Conservation (phyloP, 192 early-diverging fungal species). For the Coemansia sp. region DNA sequence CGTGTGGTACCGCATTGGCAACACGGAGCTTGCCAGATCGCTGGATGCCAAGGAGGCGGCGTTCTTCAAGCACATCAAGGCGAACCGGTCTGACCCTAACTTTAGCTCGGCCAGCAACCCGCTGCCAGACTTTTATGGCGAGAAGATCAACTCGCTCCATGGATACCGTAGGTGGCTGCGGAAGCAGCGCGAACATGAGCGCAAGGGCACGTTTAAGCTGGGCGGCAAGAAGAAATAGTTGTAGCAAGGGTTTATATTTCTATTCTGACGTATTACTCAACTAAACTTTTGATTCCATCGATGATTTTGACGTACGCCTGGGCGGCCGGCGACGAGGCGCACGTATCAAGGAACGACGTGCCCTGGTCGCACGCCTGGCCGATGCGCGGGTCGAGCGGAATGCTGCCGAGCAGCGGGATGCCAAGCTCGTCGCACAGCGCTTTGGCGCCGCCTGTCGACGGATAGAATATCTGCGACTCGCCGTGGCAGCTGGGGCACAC, state of each 20-base stretch:
- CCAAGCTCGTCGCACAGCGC: conserved; percentile 63
- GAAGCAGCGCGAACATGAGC: conserved; percentile 78
- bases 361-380: conserved; percentile 86
- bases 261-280: conserved; percentile 1
- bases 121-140: conserved; percentile 89
- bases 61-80: conserved; percentile 62
- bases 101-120: conserved; percentile 69
- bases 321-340: conserved; percentile 85
- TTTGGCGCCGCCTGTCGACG: conserved; percentile 72
- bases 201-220: conserved; percentile 67
- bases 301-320: conserved; percentile 65
- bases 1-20: conserved; percentile 55
- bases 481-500: conserved; percentile 86
- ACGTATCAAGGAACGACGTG: conserved; percentile 83
- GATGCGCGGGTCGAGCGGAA: conserved; percentile 76
- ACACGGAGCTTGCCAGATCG: conserved; percentile 37
- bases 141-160: conserved; percentile 80
- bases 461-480: conserved; percentile 72
- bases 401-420: conserved; percentile 64
- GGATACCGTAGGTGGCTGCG: conserved; percentile 85
- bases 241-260: conserved; percentile 1
- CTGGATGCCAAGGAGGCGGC: conserved; percentile 54
- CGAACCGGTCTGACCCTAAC: conserved; percentile 65
- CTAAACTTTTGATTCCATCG: conserved; percentile 11
- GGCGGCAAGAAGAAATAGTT: conserved; percentile 29